A percentile compares a stretch with the other conserved stretches of the same genome.
Evolutionary conservation across 106 monocot genomes (phyloP).

Genomic region (Vanilla planifolia): DNA sequence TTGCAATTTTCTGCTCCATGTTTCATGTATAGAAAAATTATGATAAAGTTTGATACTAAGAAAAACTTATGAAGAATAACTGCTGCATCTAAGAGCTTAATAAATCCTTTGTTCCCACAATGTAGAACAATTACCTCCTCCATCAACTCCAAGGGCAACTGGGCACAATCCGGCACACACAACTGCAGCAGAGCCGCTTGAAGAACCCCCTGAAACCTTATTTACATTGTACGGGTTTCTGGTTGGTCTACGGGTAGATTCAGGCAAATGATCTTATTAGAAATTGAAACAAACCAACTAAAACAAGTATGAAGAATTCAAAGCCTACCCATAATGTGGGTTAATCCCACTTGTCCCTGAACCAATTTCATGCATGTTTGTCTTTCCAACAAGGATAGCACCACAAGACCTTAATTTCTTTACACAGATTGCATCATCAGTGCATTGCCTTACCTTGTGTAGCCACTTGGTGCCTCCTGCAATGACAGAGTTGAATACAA

Average conservation of each 20-base stretch:
- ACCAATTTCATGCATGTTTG: constrained; percentile 96
- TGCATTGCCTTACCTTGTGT: constrained; percentile 52
- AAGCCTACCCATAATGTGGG: constrained; percentile 75
- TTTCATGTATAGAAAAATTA: no score
- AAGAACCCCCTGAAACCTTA: constrained; percentile 86
- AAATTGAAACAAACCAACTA: not conserved
- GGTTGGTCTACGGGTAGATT: constrained; percentile 35
- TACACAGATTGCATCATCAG: constrained; percentile 61
- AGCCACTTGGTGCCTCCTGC: constrained; percentile 86
- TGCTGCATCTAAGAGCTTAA: no score
- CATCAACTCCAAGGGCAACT: constrained; percentile 87
- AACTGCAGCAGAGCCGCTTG: constrained; percentile 87
- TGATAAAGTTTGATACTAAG: no score
- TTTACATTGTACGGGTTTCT: constrained; percentile 76
- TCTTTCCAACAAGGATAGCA: constrained; percentile 87
- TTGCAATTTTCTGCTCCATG: no score
- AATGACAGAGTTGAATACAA: not conserved
- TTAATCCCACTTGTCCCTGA: constrained; percentile 92
- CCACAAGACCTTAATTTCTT: constrained; percentile 76
- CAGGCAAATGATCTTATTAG: not conserved
- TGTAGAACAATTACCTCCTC: constrained; percentile 48
- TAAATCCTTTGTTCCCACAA: not conserved
- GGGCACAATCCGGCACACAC: constrained; percentile 92
- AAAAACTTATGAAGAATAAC: no score
- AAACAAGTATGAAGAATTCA: not conserved